Evolutionary conservation across 768 basidiomycete species (phyloP).

Genomic region (Lyophyllum decastes): DNA sequence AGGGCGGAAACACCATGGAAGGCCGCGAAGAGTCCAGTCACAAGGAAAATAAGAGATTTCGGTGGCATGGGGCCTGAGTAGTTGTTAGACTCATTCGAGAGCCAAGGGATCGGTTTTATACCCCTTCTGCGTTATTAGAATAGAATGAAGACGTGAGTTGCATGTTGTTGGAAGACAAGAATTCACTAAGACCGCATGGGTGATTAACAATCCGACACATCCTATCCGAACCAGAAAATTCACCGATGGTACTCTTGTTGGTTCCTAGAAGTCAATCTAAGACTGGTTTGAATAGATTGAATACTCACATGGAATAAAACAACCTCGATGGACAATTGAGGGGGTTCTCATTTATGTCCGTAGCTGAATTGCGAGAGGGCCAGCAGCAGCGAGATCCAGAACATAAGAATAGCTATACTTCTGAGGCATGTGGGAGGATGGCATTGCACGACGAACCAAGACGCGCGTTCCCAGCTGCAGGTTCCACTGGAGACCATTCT

Average conservation of each 20-base stretch:
- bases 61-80: slow-evolving; percentile 2
- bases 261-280: too few species aligned
- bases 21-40: slow-evolving; percentile 18
- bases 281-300: neutral
- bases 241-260: too few species aligned
- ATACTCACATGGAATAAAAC: neutral
- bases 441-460: neutral
- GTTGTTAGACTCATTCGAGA: neutral
- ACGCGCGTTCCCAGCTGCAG: neutral
- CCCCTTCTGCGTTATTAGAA: neutral
- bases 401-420: neutral
- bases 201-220: neutral
- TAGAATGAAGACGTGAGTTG: slow-evolving; percentile 12
- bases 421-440: neutral
- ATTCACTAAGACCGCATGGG: slow-evolving; percentile 6
- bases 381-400: neutral
- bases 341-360: neutral
- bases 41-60: neutral
- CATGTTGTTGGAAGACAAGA: slow-evolving; percentile 6
- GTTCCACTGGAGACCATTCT: neutral
- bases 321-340: neutral
- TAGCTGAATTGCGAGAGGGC: neutral
- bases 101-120: neutral
- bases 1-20: slow-evolving; percentile 20
- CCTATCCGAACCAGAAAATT: neutral